phyloP scores from a whole-genome alignment of 176 grass and related monocot species.

The Urochloa ruziziensis region DNA sequence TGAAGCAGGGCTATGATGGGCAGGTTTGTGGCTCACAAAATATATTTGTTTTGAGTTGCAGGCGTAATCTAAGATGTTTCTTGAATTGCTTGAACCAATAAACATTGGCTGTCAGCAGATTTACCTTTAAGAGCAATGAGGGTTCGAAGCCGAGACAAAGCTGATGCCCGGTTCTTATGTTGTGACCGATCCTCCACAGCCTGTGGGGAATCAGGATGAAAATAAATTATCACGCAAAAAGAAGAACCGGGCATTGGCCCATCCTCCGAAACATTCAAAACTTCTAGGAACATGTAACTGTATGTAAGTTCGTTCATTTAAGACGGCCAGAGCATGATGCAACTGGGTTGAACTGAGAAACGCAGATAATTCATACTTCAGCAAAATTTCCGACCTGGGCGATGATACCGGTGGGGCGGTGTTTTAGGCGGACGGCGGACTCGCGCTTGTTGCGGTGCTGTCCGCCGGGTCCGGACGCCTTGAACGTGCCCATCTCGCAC shows the following conservation, averaged over 20 bases:
- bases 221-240: not conserved
- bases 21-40: not conserved
- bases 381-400: constrained; percentile 56
- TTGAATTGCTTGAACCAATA: not conserved
- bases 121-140: constrained; percentile 89
- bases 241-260: too few relatives aligned
- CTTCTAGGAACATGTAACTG: not conserved
- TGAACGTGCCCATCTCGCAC: constrained; percentile 89
- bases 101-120: not conserved
- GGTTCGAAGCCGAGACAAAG: constrained; percentile 68
- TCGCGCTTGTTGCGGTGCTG: constrained; percentile 99
- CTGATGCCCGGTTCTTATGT: constrained; percentile 81
- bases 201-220: constrained; percentile 24
- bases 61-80: not conserved
- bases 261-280: too few relatives aligned
- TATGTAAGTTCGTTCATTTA: not conserved
- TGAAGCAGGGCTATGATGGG: not conserved
- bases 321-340: not conserved
- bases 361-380: not conserved
- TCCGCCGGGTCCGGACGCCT: constrained; percentile 82
- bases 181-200: constrained; percentile 95
- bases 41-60: not conserved
- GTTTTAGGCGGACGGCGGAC: constrained; percentile 72
- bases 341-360: not conserved
- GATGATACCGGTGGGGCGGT: constrained; percentile 81